Percentiles rank a stretch among this genome's conserved stretches.
phyloP scores from a whole-genome alignment of 129 eudicot species.

The Artemisia annua region DNA sequence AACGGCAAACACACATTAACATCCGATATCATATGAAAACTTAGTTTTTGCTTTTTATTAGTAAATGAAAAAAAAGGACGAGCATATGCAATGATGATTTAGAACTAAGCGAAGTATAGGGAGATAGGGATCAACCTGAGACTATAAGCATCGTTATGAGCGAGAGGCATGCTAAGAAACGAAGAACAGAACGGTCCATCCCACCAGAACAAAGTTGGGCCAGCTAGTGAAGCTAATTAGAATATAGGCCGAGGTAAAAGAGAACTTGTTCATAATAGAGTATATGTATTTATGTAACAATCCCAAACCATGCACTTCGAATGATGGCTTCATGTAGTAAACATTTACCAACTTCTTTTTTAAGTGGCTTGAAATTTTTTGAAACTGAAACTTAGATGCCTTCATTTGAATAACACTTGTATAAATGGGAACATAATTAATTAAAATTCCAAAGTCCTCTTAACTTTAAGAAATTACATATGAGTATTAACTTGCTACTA shows the following conservation, averaged over 20 bases:
- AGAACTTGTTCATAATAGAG: not conserved
- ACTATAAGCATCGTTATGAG: slow-evolving; percentile 21
- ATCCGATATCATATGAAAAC: too few species aligned
- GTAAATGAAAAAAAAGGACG: not conserved
- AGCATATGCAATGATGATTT: not conserved
- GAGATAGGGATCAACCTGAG: slow-evolving; percentile 20
- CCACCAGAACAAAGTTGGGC: not conserved
- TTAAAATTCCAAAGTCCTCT: too few species aligned
- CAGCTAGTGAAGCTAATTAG: not conserved
- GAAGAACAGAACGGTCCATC: slow-evolving; percentile 26
- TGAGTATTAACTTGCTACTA: too few species aligned
- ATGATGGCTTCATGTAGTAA: slow-evolving; percentile 37
- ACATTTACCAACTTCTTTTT: slow-evolving; percentile 33
- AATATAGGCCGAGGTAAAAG: not conserved
- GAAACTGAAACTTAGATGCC: not conserved
- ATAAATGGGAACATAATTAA: too few species aligned
- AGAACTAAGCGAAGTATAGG: not conserved
- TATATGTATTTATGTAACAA: slow-evolving; percentile 6
- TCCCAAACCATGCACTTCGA: slow-evolving; percentile 20
- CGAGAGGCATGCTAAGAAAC: slow-evolving; percentile 16
- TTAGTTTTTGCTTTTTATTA: too few species aligned
- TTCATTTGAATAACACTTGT: not conserved
- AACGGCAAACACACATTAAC: not conserved
- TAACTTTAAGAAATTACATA: not conserved
- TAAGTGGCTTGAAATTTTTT: not conserved